Evolutionary conservation across 2,329 filamentous ascomycete genomes (phyloP), one percentile per base, ranked within the genome.

Genomic region (Lecanicillium sp.): DNA sequence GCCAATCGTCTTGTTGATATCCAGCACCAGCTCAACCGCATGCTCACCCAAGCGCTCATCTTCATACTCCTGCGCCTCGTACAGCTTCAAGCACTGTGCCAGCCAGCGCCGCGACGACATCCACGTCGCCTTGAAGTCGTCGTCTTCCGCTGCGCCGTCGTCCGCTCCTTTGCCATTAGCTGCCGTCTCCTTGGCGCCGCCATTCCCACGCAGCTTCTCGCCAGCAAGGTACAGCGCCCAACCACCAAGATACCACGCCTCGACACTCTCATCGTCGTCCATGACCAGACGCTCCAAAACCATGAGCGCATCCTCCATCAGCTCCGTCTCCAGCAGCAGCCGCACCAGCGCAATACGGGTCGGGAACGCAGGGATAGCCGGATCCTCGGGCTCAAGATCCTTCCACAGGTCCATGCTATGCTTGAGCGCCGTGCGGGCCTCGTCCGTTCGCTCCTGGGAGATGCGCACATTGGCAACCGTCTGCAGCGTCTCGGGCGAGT

Each of bases 221-320:
- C 83, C 85, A 45, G 84, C 68, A 42, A 95, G 73, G 56, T 87
- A 86, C 48, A 94, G 71, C 51, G 87, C 89, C 85, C 90, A 96
- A 4, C 92, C 94, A 31, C 92, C 92, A 5, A 98, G 71, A 63
- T 98, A 98, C 88, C 89, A 95, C 14, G 86, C 84, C 63, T 98
- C 92, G 15, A 98, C 85, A 58, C 90, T 95, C 54, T 84, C 75
- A 56, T 98, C 94, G 49, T 98, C 90, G 57, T 98, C 92, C 27
- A 75, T 70, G 29, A 94, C 78, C 38, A 98, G 67, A 38, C 86
- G 71, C 56, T 95, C 86, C 38, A 95, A 67, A 3, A 96, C 88
- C 41, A 84, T 77, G 42, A 94, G 75, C 1, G 92, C 90, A 45
- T 90, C 83, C 36, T 83, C 74, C 59, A 94, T 83, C 77, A 95